Evolutionary conservation across 139 green algal genomes (phyloP), one percentile per base, ranked within the genome.

Genomic region (Picochlorum sp.): DNA sequence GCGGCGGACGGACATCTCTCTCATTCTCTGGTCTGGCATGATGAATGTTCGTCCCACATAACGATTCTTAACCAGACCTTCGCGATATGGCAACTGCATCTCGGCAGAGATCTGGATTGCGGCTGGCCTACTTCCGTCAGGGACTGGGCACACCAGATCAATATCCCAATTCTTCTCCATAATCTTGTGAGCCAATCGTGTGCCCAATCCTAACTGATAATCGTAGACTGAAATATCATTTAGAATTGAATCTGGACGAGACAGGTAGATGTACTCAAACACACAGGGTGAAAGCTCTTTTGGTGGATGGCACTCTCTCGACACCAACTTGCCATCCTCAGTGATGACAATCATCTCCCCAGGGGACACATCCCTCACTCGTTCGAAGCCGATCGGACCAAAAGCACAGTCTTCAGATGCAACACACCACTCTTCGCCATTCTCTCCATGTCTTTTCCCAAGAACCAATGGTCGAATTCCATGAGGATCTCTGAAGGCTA

Each of bases 31-130:
- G 77, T 96, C 85, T 7, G 94, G 94, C 92, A 98, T 97, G 84
- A 99, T 99, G 86, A 99, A 99, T 58, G 94, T 99, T 66, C 94
- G 87, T 8, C 94, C 94, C 14, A 99, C 94, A 75, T 99, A 99
- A 26, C 87, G 77, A 76, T 96, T 96, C 74, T 96, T 97, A 8
- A 98, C 93, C 54, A 98, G 84, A 28, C 92, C 92, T 76, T 98
- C 91, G 6, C 87, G 72, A 80, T 98, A 98, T 0, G 92, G 92
- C 56, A 98, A 75, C 15, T 79, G 75, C 66, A 95, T 69, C 66
- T 94, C 87, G 3, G 84, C 72, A 14, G 64, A 82, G 65, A 93
- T 82, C 64, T 94, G 83, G 70, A 98, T 98, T 54, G 89, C 90
- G 6, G 87, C 82, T 38, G 90, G 90, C 0, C 89, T 77, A 2